Conservation (phyloP, 2,329 filamentous ascomycete species). For the Cercospora beticola region DNA sequence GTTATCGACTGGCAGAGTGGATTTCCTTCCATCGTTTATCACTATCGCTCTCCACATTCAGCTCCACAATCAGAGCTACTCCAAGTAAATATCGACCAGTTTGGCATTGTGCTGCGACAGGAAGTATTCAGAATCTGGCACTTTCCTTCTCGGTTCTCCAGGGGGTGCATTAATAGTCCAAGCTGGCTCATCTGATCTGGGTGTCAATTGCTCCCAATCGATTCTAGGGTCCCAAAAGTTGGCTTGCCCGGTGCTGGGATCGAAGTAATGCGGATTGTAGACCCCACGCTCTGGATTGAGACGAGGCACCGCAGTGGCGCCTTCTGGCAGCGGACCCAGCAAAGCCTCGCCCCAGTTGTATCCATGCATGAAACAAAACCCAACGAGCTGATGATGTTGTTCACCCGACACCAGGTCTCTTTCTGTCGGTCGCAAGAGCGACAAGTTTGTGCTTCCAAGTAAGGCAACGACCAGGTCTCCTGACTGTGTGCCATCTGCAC, state of each 20-base stretch:
- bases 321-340: conserved; percentile 12
- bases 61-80: background rate
- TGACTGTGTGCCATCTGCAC: background rate
- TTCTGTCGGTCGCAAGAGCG: background rate
- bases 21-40: too few species aligned
- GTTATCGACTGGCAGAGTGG: too few species aligned
- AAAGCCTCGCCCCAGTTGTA: conserved; percentile 17
- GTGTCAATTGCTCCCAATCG: conserved; percentile 5
- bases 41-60: too few species aligned
- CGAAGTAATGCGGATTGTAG: background rate
- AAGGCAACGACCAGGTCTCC: conserved; percentile 13
- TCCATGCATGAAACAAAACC: conserved; percentile 13
- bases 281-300: background rate
- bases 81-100: conserved; percentile 8
- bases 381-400: conserved; percentile 14
- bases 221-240: conserved; percentile 19
- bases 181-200: background rate
- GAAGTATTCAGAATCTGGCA: conserved; percentile 9
- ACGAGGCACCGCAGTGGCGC: background rate
- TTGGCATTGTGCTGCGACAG: background rate
- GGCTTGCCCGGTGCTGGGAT: background rate
- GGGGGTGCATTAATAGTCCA: conserved; percentile 8
- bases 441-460: conserved; percentile 3
- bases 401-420: background rate
- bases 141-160: conserved; percentile 12